These are phyloP conservation scores for Claviceps paspali DNA, from an alignment of 2,329 filamentous ascomycete genomes.

Conservation along the genomic window DNA sequence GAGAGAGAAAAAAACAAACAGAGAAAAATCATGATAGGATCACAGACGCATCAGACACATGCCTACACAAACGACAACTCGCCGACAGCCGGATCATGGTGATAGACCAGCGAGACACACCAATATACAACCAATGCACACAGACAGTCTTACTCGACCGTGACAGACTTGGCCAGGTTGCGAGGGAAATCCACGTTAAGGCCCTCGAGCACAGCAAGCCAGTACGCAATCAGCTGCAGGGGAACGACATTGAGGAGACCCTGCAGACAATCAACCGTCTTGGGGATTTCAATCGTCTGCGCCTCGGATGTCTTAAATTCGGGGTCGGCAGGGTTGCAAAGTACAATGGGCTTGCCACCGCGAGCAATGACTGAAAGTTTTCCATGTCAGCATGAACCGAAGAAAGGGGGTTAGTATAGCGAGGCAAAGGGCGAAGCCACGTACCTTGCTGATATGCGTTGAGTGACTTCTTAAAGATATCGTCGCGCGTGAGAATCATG, in stretches of 20 bases:
- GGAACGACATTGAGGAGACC: conserved; percentile 96
- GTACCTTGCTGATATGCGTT: conserved; percentile 96
- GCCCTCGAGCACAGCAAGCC: conserved; percentile 90
- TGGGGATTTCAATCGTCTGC: conserved; percentile 93
- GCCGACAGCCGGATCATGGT: conserved; percentile 1
- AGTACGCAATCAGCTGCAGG: conserved; percentile 95
- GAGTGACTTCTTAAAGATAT: conserved; percentile 96
- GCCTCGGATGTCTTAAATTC: conserved; percentile 83
- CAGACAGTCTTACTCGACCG: conserved; percentile 65
- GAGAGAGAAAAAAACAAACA: conserved; percentile 4
- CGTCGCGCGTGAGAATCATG: conserved; percentile 95
- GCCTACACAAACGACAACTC: not conserved
- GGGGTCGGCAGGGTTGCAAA: conserved; percentile 80
- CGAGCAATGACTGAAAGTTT: conserved; percentile 69
- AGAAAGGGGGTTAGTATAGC: not conserved
- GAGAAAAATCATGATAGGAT: too few species aligned
- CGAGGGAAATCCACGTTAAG: conserved; percentile 97
- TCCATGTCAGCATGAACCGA: conserved; percentile 8
- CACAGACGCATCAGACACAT: conserved; percentile 1
- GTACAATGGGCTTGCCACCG: conserved; percentile 90
- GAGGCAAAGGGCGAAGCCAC: conserved; percentile 12
- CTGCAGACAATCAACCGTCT: conserved; percentile 89
- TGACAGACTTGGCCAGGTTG: conserved; percentile 97
- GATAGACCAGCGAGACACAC: conserved; percentile 6
- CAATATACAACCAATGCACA: not conserved